phyloP scores from a whole-genome alignment of 257 asterid genomes.

The Solanum pennellii region DNA sequence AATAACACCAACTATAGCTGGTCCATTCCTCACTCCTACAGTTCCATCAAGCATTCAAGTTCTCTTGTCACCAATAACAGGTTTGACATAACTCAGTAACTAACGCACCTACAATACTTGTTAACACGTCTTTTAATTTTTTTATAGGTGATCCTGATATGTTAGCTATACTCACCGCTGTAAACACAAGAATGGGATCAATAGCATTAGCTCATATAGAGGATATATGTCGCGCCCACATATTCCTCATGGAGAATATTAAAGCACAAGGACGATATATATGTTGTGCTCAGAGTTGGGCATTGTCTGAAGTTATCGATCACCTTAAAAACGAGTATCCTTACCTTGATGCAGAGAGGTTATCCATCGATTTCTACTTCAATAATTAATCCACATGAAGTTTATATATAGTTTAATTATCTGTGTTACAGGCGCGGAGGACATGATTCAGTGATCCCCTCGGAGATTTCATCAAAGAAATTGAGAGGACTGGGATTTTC shows the following conservation, averaged over 20 bases:
- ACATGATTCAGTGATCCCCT: constrained; percentile 23
- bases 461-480: constrained; percentile 56
- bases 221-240: constrained; percentile 66
- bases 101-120: too few species aligned
- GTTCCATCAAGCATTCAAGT: constrained; percentile 74
- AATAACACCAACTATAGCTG: constrained; percentile 67
- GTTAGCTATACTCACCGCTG: constrained; percentile 39
- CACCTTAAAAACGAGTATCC: constrained; percentile 29
- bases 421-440: constrained; percentile 18
- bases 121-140: background rate
- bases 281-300: constrained; percentile 43
- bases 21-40: constrained; percentile 62
- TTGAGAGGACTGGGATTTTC: constrained; percentile 56
- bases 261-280: constrained; percentile 56
- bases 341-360: constrained; percentile 38
- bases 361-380: background rate
- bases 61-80: constrained; percentile 69
- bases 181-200: constrained; percentile 83
- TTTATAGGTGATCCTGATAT: constrained; percentile 40
- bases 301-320: constrained; percentile 34
- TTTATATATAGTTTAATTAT: background rate
- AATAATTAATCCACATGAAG: background rate
- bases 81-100: background rate
- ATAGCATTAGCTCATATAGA: constrained; percentile 64
- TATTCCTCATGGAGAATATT: constrained; percentile 60